A percentile compares a stretch with the other conserved stretches of the same genome.
These are phyloP conservation scores for Populus ilicifolia DNA, from an alignment of 345 rosid species.

Conservation along the genomic window DNA sequence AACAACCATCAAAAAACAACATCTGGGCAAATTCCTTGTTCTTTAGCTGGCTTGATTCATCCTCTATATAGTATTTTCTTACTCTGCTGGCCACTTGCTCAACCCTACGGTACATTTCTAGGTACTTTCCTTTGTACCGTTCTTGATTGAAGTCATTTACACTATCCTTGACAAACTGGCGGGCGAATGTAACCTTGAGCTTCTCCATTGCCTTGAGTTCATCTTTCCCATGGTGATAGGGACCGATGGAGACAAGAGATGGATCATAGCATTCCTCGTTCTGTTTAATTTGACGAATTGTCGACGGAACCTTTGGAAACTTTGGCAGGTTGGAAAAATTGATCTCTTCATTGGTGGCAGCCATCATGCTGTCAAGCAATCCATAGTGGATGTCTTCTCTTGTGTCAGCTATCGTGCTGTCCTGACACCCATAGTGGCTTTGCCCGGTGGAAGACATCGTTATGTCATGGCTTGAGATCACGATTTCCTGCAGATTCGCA, in stretches of 20 bases:
- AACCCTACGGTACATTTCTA: background rate
- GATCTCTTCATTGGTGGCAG: background rate
- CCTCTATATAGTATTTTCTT: background rate
- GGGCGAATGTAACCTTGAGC: background rate
- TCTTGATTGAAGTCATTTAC: too few relatives aligned
- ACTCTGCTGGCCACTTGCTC: background rate
- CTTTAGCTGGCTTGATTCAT: too few relatives aligned
- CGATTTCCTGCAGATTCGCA: too few relatives aligned
- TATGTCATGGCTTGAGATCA: too few relatives aligned
- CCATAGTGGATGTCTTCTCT: too few relatives aligned
- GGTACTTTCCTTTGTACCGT: too few relatives aligned
- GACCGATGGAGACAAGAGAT: slow-evolving; percentile 11
- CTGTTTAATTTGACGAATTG: background rate
- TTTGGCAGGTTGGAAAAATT: background rate
- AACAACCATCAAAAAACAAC: background rate
- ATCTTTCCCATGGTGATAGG: slow-evolving; percentile 7
- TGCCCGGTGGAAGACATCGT: too few relatives aligned
- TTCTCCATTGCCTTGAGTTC: background rate
- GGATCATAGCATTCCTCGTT: background rate
- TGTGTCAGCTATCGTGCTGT: too few relatives aligned
- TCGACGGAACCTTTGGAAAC: background rate
- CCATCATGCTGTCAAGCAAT: background rate
- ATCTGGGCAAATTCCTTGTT: background rate
- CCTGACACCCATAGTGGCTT: too few relatives aligned
- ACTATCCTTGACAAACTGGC: background rate